Base-by-base conservation (phyloP, 108 stramenopile genomes). In the Nannochloropsis salina region DNA sequence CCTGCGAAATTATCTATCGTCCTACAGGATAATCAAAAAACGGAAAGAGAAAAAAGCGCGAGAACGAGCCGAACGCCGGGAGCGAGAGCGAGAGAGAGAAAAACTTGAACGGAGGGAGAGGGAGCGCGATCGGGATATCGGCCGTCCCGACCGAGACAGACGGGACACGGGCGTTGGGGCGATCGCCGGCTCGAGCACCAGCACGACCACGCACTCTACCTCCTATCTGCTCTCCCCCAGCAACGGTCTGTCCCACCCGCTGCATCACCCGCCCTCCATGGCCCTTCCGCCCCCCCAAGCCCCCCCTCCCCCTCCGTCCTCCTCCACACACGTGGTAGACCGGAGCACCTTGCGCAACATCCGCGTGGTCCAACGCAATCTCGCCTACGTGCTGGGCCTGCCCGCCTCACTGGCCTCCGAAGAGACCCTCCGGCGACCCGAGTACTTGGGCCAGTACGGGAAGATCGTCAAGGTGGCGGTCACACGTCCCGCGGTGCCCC, bases 361-460 rank as follows among this genome's bases (percentile, higher is more conserved):
- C 95, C 92, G 98, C 80, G 98, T 99, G 40, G 97, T 99, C 82
- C 95, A 97, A 31, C 90, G 98, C 41, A 98, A 99, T 88, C 89
- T 99, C 84, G 97, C 98, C 41, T 99, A 98, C 89, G 95, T 95
- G 9, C 94, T 97, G 20, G 97, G 97, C 42, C 92, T 99, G 45
- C 96, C 98, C 42, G 90, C 96, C 9, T 86, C 83, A 81, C 92
- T 95, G 80, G 94, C 94, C 11, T 92, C 88, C 10, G 96, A 97
- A 87, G 98, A 99, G 31, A 92, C 87, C 22, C 91, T 99, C 79
- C 91, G 93, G 43, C 94, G 92, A 84, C 91, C 96, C 9, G 96
- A 97, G 84, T 96, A 95, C 86, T 98, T 99, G 88, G 98, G 98
- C 43, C 98, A 98, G 88, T 98, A 98, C 88, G 97, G 98, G 43